phyloP scores from a whole-genome alignment of 208 protist genomes.

The Wallacemonas sp. region DNA sequence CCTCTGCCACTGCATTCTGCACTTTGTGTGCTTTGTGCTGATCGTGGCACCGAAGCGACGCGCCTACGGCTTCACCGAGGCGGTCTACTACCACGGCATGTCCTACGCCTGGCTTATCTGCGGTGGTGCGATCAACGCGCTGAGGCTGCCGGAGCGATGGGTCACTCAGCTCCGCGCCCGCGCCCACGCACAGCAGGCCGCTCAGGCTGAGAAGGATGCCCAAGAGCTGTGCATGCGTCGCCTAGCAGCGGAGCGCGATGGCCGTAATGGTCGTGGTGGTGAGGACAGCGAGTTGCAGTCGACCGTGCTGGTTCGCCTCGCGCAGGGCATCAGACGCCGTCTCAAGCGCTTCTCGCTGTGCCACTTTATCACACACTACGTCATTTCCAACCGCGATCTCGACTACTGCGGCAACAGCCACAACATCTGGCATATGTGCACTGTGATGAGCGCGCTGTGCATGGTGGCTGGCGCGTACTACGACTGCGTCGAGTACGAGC shows the following conservation, averaged over 20 bases:
- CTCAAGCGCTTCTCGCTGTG: slow-evolving; percentile 11
- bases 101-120: slow-evolving; percentile 53
- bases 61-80: slow-evolving; percentile 48
- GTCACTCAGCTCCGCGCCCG: slow-evolving; percentile 10
- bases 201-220: slow-evolving; percentile 12
- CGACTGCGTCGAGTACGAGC: slow-evolving; percentile 63
- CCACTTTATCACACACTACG: slow-evolving; percentile 31
- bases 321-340: not conserved
- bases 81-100: slow-evolving; percentile 52
- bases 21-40: slow-evolving; percentile 41
- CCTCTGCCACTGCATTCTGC: slow-evolving; percentile 41
- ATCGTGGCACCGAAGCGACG: slow-evolving; percentile 47
- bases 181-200: not conserved
- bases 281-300: not conserved
- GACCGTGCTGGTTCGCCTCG: not conserved
- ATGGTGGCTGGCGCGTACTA: slow-evolving; percentile 60
- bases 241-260: not conserved
- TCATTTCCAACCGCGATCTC: slow-evolving; percentile 44
- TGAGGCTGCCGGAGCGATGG: slow-evolving; percentile 52
- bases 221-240: slow-evolving; percentile 7
- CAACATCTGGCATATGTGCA: slow-evolving; percentile 70
- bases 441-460: slow-evolving; percentile 44
- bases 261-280: not conserved
- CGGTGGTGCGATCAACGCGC: slow-evolving; percentile 40
- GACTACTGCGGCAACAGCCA: slow-evolving; percentile 71